These are phyloP conservation scores for Flaveria ramosissima DNA, from an alignment of 129 eudicot species.

Conservation along the genomic window DNA sequence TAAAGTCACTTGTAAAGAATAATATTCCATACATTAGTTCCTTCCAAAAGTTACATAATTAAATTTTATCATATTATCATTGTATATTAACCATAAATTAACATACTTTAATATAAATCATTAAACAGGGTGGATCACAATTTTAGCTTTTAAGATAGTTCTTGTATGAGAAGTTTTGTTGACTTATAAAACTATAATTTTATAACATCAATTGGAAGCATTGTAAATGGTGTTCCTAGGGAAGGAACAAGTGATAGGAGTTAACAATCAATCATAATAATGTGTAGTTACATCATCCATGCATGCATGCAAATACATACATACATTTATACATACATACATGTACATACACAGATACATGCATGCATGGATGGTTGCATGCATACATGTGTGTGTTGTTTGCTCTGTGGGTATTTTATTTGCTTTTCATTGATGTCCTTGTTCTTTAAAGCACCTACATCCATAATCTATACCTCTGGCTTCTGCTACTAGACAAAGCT, in stretches of 20 bases:
- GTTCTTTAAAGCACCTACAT: conserved; percentile 39
- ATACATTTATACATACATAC: too few relatives aligned
- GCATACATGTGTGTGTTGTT: conserved; percentile 14
- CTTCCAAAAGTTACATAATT: neutral
- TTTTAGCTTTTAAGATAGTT: neutral
- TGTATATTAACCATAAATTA: neutral
- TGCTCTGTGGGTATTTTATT: conserved; percentile 40
- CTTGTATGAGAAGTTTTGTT: conserved; percentile 17
- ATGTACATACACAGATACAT: too few relatives aligned
- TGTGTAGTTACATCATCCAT: conserved; percentile 31
- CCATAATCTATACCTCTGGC: conserved; percentile 23
- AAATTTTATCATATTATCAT: neutral
- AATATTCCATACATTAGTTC: neutral
- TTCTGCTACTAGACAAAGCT: conserved; percentile 3
- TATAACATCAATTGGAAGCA: neutral
- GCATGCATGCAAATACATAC: neutral
- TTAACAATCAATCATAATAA: conserved; percentile 38
- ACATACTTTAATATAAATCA: neutral
- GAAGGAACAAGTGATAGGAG: conserved; percentile 43
- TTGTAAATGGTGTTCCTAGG: conserved; percentile 40
- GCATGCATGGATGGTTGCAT: too few relatives aligned
- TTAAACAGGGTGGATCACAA: neutral
- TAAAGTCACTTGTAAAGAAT: neutral
- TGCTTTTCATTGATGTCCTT: conserved; percentile 34
- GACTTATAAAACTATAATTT: neutral